Evolutionary conservation across 768 basidiomycete genomes (phyloP).

Genomic region (Leccinum aurantiacum): DNA sequence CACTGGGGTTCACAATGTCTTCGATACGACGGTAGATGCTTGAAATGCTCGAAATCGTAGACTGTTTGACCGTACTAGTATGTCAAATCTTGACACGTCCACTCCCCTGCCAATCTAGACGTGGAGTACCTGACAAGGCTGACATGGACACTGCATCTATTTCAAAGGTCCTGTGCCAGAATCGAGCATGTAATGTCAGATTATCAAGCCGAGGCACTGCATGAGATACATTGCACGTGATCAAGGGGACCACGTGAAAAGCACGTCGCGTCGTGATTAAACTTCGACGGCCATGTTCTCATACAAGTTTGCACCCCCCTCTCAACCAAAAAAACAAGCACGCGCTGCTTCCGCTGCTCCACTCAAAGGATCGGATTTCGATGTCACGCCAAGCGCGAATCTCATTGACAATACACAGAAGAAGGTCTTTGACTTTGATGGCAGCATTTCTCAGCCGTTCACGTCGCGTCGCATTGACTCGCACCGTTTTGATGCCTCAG

Average conservation of each 20-base stretch:
- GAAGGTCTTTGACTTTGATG: constrained; percentile 9
- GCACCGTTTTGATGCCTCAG: constrained; percentile 7
- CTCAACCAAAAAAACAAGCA: constrained; percentile 11
- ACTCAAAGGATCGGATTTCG: constrained; percentile 13
- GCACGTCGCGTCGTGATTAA: background rate
- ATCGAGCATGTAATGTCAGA: too few relatives aligned
- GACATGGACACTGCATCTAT: too few relatives aligned
- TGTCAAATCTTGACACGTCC: too few relatives aligned
- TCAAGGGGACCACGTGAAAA: background rate
- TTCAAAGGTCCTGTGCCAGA: too few relatives aligned
- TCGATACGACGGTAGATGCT: too few relatives aligned
- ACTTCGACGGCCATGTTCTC: constrained; percentile 8
- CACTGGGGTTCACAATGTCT: too few relatives aligned
- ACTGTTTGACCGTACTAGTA: too few relatives aligned
- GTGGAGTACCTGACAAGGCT: too few relatives aligned
- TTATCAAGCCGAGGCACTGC: too few relatives aligned
- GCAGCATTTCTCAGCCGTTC: constrained; percentile 9
- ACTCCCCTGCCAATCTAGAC: too few relatives aligned
- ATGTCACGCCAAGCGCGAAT: constrained; percentile 8
- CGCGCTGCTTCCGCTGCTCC: constrained; percentile 5
- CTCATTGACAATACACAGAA: constrained; percentile 5
- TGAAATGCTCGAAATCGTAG: too few relatives aligned
- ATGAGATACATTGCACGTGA: too few relatives aligned
- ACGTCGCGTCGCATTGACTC: constrained; percentile 16
- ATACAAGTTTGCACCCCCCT: constrained; percentile 19